Percentiles rank a stretch among this genome's conserved stretches.
Conservation (phyloP, 345 rosid species). For the Firmiana major region DNA sequence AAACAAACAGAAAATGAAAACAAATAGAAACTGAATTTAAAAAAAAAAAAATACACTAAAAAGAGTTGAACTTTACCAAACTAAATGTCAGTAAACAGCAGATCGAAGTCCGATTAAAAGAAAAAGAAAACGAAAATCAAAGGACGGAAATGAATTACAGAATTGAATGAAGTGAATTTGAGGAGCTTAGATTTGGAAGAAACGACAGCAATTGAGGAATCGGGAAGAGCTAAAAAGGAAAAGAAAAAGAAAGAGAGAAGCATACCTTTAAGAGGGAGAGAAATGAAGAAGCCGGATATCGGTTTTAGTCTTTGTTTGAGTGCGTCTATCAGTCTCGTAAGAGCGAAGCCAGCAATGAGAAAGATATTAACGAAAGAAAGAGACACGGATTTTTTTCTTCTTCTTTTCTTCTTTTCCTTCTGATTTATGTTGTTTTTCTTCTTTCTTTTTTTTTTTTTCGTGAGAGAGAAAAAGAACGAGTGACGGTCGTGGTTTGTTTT, state of each 20-base stretch:
- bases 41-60: not conserved
- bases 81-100: conserved; percentile 6
- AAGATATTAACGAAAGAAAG: conserved; percentile 2
- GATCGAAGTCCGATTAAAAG: conserved; percentile 17
- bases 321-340: conserved; percentile 32
- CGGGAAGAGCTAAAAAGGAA: not conserved
- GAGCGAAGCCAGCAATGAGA: conserved; percentile 34
- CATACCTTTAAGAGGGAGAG: conserved; percentile 1
- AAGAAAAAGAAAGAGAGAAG: not conserved
- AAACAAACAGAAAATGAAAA: conserved; percentile 13
- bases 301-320: not conserved
- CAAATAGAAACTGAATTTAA: conserved; percentile 15
- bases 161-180: not conserved
- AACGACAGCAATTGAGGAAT: conserved; percentile 26
- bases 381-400: not conserved
- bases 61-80: conserved; percentile 10
- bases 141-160: not conserved
- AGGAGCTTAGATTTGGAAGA: conserved; percentile 26
- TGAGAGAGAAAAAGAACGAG: conserved; percentile 7
- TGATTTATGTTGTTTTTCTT: not conserved
- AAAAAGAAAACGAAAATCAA: not conserved
- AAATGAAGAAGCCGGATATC: not conserved
- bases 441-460: too few species aligned
- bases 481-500: conserved; percentile 20
- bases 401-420: too few species aligned